A percentile compares a stretch with the other conserved stretches of the same genome.
Conservation (phyloP, 1,139 yeast species). For the Nakaseomyces bracarensis region DNA sequence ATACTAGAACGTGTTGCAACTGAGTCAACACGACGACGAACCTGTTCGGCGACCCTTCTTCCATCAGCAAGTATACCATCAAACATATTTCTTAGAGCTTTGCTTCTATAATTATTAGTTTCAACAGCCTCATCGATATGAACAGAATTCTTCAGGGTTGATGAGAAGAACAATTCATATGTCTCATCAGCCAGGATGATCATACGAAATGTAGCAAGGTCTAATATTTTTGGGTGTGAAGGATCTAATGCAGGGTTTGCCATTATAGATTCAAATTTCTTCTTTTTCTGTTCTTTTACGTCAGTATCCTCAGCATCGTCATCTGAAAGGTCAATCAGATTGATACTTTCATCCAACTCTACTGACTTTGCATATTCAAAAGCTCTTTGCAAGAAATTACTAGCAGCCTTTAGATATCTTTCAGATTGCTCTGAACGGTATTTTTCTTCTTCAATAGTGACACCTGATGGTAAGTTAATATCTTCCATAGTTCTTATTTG, state of each 20-base stretch:
- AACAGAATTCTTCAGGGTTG: slow-evolving; percentile 56
- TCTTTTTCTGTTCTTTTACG: slow-evolving; percentile 29
- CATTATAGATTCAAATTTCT: slow-evolving; percentile 38
- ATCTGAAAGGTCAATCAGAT: slow-evolving; percentile 37
- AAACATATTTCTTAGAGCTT: slow-evolving; percentile 77
- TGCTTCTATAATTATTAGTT: slow-evolving; percentile 40
- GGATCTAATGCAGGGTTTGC: slow-evolving; percentile 82
- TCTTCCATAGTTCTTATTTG: slow-evolving; percentile 30
- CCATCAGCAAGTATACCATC: slow-evolving; percentile 92
- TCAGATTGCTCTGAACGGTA: slow-evolving; percentile 67
- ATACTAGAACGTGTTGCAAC: slow-evolving; percentile 29
- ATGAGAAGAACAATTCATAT: slow-evolving; percentile 71
- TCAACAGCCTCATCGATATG: slow-evolving; percentile 54
- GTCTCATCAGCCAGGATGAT: slow-evolving; percentile 90
- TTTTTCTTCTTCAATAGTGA: slow-evolving; percentile 52
- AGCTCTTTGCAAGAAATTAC: slow-evolving; percentile 77
- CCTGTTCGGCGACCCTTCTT: slow-evolving; percentile 78
- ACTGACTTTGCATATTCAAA: slow-evolving; percentile 85
- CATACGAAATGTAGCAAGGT: slow-evolving; percentile 90
- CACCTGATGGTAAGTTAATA: slow-evolving; percentile 49
- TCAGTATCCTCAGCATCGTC: slow-evolving; percentile 25
- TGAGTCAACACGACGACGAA: slow-evolving; percentile 73
- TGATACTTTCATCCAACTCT: slow-evolving; percentile 37
- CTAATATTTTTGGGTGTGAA: slow-evolving; percentile 61
- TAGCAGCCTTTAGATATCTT: slow-evolving; percentile 78